Base-by-base conservation (phyloP, 495 filamentous ascomycete genomes). In the Thermothielavioides terrestris region DNA sequence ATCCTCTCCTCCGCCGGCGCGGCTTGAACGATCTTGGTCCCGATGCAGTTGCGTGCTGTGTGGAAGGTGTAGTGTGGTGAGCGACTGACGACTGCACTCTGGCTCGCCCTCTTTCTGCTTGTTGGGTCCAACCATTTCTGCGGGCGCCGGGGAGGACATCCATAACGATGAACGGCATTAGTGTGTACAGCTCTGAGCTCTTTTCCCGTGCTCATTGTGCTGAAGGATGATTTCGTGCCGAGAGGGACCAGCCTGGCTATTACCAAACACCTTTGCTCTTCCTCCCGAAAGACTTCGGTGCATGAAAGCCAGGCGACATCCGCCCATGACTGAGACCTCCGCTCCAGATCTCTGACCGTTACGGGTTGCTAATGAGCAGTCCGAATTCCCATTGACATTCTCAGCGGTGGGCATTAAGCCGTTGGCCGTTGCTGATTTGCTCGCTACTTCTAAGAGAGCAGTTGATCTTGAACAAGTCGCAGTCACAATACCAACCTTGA, bases 141-240 rank as follows among this genome's bases (percentile, higher is more conserved):
- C 21, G 27, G 42, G 25, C 42, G 8, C 32, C 26, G 28, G 32
- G 31, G 40, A 30, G 45, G 23, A 11, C 21, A 20, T 38, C 12
- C 25, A 30, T 12, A 18, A 36, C 36, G 59, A 46, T 31, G 55
- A 66, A 76, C 66, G 92, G 92, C 92, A 98, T 95, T 84, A 87
- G 89, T 98, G 92, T 98, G 92, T 98, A 98, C 92, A 96, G 88
- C 89, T 79, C 75, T 79, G 78, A 78, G 78, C 75, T 69, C 6
- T 31, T 50, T 45, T 46, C 65, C 78, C 69, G 85, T 89, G 86
- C 80, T 77, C 80, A 76, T 70, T 42, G 63, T 82, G 85, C 87
- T 96, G 91, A 97, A 97, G 92, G 92, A 91, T 85, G 70, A 83
- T 76, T 82, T 83, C 89, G 86, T 98, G 92, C 92, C 92, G 75